phyloP scores from a whole-genome alignment of 768 basidiomycete genomes.

The Russula abietina region DNA sequence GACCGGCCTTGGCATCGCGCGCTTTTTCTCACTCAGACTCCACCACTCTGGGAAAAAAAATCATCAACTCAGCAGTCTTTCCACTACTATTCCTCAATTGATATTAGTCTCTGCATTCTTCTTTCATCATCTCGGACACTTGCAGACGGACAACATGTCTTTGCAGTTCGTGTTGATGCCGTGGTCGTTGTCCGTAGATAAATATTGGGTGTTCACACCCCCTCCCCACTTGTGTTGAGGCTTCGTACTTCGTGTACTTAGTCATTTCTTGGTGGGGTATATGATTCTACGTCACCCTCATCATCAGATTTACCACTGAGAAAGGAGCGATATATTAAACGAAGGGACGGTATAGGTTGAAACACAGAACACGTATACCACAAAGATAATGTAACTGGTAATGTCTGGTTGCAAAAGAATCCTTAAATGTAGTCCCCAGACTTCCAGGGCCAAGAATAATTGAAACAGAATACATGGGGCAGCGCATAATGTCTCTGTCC shows the following conservation, averaged over 20 bases:
- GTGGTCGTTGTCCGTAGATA: constrained; percentile 23
- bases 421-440: background rate
- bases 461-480: background rate
- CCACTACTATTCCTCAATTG: background rate
- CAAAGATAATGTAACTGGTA: background rate
- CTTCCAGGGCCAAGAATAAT: background rate
- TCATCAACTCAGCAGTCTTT: too few relatives aligned
- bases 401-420: constrained; percentile 5
- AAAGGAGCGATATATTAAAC: constrained; percentile 20
- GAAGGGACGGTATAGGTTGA: constrained; percentile 21
- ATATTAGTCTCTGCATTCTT: background rate
- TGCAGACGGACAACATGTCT: constrained; percentile 23
- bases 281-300: background rate
- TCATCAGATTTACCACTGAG: background rate
- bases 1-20: background rate
- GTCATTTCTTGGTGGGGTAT: constrained; percentile 22
- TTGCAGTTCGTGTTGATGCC: constrained; percentile 14
- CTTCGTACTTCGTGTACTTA: constrained; percentile 9
- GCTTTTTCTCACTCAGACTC: background rate
- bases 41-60: background rate
- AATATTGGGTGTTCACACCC: background rate
- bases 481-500: constrained; percentile 9
- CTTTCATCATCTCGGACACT: constrained; percentile 12
- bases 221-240: constrained; percentile 22
- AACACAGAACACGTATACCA: constrained; percentile 1